These are phyloP conservation scores for Crucibulum laeve DNA, from an alignment of 768 basidiomycete species.

Conservation along the genomic window DNA sequence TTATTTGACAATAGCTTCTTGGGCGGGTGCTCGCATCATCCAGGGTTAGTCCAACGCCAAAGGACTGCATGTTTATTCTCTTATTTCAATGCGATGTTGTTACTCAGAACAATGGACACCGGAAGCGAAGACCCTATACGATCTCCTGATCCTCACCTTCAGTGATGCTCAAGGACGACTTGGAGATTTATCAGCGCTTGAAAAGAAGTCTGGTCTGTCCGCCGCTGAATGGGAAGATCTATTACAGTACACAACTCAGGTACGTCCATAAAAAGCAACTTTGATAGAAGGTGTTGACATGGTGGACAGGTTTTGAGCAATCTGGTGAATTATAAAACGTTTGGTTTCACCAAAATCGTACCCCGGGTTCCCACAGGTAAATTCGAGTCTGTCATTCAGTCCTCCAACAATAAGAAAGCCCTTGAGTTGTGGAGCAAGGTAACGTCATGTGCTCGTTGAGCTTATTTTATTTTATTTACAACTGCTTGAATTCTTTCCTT, in stretches of 20 bases:
- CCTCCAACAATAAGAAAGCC: constrained; percentile 54
- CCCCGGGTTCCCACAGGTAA: constrained; percentile 61
- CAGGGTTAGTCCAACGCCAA: no score
- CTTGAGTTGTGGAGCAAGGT: constrained; percentile 62
- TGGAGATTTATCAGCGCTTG: constrained; percentile 50
- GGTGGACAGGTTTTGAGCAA: constrained; percentile 47
- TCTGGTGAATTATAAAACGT: constrained; percentile 73
- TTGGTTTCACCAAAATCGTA: constrained; percentile 84
- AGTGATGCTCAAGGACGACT: constrained; percentile 50
- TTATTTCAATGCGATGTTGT: not conserved
- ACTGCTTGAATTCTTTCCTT: constrained; percentile 4
- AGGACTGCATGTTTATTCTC: not conserved
- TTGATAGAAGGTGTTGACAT: not conserved
- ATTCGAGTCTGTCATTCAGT: constrained; percentile 59
- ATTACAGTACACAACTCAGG: constrained; percentile 73
- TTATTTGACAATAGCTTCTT: constrained; percentile 64
- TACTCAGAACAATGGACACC: constrained; percentile 71
- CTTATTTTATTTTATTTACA: not conserved
- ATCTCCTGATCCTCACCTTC: constrained; percentile 68
- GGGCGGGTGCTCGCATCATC: constrained; percentile 83
- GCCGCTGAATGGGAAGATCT: constrained; percentile 64
- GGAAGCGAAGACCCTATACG: constrained; percentile 62
- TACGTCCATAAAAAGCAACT: constrained; percentile 17
- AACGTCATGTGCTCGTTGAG: constrained; percentile 10
- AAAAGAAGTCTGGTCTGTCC: constrained; percentile 47